Conservation (phyloP, 768 basidiomycete species). For the Rhizopogon vulgaris region DNA sequence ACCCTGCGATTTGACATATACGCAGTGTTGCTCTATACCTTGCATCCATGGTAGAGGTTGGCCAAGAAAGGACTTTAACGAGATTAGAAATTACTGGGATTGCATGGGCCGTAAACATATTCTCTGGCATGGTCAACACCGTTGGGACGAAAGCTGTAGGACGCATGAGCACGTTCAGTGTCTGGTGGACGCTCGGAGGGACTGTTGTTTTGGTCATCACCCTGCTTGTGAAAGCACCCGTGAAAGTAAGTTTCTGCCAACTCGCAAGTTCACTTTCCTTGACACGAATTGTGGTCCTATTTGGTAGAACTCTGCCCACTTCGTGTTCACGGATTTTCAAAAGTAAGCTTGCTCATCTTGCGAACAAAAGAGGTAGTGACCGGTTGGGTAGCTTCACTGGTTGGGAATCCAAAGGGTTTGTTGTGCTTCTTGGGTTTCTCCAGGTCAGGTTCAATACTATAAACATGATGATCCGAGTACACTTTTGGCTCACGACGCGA, state of each 20-base stretch:
- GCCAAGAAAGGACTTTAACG: slow-evolving; percentile 35
- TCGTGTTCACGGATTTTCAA: slow-evolving; percentile 47
- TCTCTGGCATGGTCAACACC: slow-evolving; percentile 49
- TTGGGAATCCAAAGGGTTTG: slow-evolving; percentile 42
- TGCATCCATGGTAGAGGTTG: slow-evolving; percentile 48
- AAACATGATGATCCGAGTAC: not conserved
- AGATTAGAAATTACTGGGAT: slow-evolving; percentile 46
- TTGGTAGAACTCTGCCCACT: slow-evolving; percentile 35
- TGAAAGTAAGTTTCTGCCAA: slow-evolving; percentile 31
- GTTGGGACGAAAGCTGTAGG: slow-evolving; percentile 53
- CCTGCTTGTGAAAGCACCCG: slow-evolving; percentile 49
- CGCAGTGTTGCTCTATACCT: slow-evolving; percentile 46
- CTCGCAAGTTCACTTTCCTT: not conserved
- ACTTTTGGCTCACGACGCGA: not conserved
- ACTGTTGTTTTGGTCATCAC: slow-evolving; percentile 52
- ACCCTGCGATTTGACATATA: not conserved
- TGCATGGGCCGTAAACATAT: slow-evolving; percentile 53
- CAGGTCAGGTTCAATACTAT: slow-evolving; percentile 23
- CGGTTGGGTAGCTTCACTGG: slow-evolving; percentile 37
- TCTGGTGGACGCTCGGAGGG: slow-evolving; percentile 59
- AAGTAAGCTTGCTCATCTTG: slow-evolving; percentile 25
- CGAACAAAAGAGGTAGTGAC: not conserved
- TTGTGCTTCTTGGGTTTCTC: slow-evolving; percentile 46
- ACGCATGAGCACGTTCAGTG: slow-evolving; percentile 46
- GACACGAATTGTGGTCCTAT: not conserved